These are phyloP conservation scores for Margaritispora aquatica DNA, from an alignment of 495 filamentous ascomycete species.

Conservation along the genomic window DNA sequence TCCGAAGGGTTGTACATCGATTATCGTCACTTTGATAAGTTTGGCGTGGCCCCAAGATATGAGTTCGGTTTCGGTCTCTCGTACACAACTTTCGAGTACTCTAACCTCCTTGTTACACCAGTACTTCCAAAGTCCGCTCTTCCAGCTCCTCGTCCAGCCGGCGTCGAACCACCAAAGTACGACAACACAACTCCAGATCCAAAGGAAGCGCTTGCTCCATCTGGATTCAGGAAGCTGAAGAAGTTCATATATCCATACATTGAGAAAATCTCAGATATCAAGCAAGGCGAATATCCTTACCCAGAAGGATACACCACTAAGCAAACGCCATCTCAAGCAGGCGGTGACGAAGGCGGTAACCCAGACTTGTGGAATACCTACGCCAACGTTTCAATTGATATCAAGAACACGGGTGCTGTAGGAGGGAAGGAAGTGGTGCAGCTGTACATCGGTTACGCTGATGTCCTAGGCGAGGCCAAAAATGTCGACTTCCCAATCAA, in stretches of 20 bases:
- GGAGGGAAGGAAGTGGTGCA: constrained; percentile 74
- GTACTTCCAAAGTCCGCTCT: constrained; percentile 52
- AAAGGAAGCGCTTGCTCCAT: constrained; percentile 58
- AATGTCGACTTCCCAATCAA: constrained; percentile 66
- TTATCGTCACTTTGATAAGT: constrained; percentile 85
- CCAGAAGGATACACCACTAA: constrained; percentile 61
- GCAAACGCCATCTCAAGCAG: constrained; percentile 55
- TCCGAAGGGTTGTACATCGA: constrained; percentile 80
- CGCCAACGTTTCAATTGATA: constrained; percentile 50
- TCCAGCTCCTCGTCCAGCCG: constrained; percentile 50
- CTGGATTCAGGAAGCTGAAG: constrained; percentile 55
- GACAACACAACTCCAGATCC: constrained; percentile 47
- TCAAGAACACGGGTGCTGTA: constrained; percentile 64
- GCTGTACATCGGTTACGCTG: constrained; percentile 72
- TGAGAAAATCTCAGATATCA: constrained; percentile 45
- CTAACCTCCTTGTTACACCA: constrained; percentile 46
- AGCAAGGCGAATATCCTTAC: constrained; percentile 55
- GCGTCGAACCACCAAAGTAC: constrained; percentile 58
- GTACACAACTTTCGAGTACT: constrained; percentile 76
- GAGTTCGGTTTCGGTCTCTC: constrained; percentile 76
- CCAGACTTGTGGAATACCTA: constrained; percentile 72
- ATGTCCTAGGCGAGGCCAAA: constrained; percentile 27
- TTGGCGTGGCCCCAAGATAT: constrained; percentile 58
- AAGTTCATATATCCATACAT: constrained; percentile 93
- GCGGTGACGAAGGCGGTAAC: constrained; percentile 81